Percentiles rank a stretch among this genome's conserved stretches.
Evolutionary conservation across 768 basidiomycete species (phyloP).

Genomic region (Suillus lakei): DNA sequence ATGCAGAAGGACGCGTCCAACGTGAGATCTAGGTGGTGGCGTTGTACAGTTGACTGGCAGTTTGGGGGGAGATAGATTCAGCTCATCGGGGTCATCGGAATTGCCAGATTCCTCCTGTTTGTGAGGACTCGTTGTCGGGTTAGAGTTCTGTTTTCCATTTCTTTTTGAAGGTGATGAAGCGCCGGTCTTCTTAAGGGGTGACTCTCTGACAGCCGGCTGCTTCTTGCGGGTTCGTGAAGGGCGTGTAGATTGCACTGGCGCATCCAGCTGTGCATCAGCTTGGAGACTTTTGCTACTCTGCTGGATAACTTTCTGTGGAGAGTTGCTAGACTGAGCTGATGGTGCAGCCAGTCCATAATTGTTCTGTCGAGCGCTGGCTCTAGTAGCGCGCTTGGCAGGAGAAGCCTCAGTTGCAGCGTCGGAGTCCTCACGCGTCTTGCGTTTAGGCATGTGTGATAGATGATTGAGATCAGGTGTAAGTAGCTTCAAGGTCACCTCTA

Average conservation of each 20-base stretch:
- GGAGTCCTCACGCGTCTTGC: constrained; percentile 39
- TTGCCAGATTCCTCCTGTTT: constrained; percentile 6
- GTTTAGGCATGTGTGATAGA: constrained; percentile 46
- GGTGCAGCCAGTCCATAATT: background rate
- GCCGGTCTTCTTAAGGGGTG: constrained; percentile 8
- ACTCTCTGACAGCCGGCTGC: background rate
- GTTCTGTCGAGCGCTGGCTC: constrained; percentile 20
- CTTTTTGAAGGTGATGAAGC: background rate
- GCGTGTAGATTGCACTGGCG: constrained; percentile 9
- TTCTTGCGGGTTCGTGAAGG: background rate
- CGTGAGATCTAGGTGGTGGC: constrained; percentile 22
- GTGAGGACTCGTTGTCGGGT: background rate
- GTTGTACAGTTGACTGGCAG: constrained; percentile 22
- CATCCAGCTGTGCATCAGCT: constrained; percentile 2
- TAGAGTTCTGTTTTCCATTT: background rate
- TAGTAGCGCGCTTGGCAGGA: constrained; percentile 40
- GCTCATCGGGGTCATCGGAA: constrained; percentile 31
- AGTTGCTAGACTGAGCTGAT: background rate
- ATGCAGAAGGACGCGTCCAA: constrained; percentile 32
- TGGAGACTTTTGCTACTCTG: background rate
- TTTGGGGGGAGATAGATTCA: constrained; percentile 26
- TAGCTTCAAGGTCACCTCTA: background rate
- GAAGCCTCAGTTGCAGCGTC: constrained; percentile 23
- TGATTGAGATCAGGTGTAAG: background rate
- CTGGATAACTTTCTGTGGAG: background rate